phyloP scores from a whole-genome alignment of 2,329 filamentous ascomycete genomes.

The Pyrenochaeta sp. region DNA sequence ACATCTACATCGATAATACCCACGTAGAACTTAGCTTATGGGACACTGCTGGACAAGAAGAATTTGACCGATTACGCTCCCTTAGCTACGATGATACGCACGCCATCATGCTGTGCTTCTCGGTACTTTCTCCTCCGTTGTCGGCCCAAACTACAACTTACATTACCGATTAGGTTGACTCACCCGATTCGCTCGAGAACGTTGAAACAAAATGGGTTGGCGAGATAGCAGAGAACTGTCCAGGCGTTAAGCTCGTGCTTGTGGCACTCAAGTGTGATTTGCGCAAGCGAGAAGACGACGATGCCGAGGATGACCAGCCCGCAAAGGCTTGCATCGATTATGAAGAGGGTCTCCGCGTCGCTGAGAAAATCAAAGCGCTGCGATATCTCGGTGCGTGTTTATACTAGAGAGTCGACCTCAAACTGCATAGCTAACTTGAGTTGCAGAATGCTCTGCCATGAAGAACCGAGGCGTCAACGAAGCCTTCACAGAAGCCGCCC shows the following conservation, averaged over 20 bases:
- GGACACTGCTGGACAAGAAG: slow-evolving; percentile 98
- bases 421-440: slow-evolving; percentile 11
- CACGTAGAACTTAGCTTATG: slow-evolving; percentile 97
- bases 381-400: slow-evolving; percentile 76
- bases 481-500: slow-evolving; percentile 95
- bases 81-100: slow-evolving; percentile 98
- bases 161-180: slow-evolving; percentile 72
- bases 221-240: slow-evolving; percentile 98
- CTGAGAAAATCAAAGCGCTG: slow-evolving; percentile 87
- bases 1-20: slow-evolving; percentile 97
- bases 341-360: slow-evolving; percentile 88
- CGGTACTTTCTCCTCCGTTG: slow-evolving; percentile 45
- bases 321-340: slow-evolving; percentile 79
- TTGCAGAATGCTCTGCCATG: slow-evolving; percentile 92
- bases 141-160: slow-evolving; percentile 7
- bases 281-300: slow-evolving; percentile 73
- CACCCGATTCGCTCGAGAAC: slow-evolving; percentile 95
- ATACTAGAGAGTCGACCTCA: too few relatives aligned
- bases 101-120: slow-evolving; percentile 98
- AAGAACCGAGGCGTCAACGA: slow-evolving; percentile 98
- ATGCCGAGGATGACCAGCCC: slow-evolving; percentile 57
- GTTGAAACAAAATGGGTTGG: slow-evolving; percentile 98
- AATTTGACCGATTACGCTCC: slow-evolving; percentile 95
- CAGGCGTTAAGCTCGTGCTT: slow-evolving; percentile 90
- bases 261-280: slow-evolving; percentile 97